A percentile compares a stretch with the other conserved stretches of the same genome.
Conservation (phyloP, 2,329 filamentous ascomycete species). For the Teratosphaeria gauchensis region DNA sequence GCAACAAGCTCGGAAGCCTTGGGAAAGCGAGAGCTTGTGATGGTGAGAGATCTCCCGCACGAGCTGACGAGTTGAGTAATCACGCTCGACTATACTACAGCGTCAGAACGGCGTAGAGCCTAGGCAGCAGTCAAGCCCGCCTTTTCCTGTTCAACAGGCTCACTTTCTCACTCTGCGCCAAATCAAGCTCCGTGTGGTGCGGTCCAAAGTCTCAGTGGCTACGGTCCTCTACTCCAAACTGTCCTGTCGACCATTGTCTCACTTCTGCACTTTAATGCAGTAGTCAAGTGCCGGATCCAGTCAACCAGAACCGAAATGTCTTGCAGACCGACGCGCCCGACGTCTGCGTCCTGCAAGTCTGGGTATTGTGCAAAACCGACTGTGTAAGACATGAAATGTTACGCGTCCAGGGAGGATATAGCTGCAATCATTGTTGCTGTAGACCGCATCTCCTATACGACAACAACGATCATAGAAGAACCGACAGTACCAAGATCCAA, state of each 20-base stretch:
- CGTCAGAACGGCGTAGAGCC: too few relatives aligned
- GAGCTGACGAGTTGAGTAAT: too few relatives aligned
- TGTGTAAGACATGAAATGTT: background rate
- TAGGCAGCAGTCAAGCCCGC: too few relatives aligned
- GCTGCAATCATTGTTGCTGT: background rate
- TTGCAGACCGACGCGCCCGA: background rate
- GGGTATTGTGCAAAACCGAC: background rate
- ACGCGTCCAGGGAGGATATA: background rate
- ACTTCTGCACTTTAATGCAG: background rate
- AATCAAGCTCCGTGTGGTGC: too few relatives aligned
- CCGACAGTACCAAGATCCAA: background rate
- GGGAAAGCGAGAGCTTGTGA: background rate
- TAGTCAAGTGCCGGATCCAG: background rate
- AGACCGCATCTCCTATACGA: background rate
- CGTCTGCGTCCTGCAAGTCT: background rate
- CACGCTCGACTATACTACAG: too few relatives aligned
- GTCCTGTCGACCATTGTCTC: background rate
- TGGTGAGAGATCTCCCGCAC: background rate
- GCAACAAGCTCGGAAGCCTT: slow-evolving; percentile 31
- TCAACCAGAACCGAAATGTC: background rate
- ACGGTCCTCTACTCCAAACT: too few relatives aligned
- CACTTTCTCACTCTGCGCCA: too few relatives aligned
- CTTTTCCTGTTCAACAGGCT: too few relatives aligned
- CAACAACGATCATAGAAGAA: background rate
- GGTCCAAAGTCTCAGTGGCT: too few relatives aligned